Base-by-base conservation (phyloP, 2,329 filamentous ascomycete genomes). In the Exophiala lecanii-corni region DNA sequence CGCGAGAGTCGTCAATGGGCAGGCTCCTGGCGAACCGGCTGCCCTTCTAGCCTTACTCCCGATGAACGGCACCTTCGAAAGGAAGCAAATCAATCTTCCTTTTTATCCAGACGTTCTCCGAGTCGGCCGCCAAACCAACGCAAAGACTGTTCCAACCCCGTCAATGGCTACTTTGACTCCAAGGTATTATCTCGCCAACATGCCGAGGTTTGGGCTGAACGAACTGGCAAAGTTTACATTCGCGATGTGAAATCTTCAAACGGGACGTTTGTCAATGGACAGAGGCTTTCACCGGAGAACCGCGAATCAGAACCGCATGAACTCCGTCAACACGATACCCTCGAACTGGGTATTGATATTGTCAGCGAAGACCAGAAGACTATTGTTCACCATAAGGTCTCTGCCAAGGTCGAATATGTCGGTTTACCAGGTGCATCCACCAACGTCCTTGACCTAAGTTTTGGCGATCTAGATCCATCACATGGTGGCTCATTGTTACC, bases 351-450 rank as follows among this genome's bases (percentile, higher is more conserved):
- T 43, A 98, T 98, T 57, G 92, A 98, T 61, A 98, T 98, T 59
- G 91, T 98, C 39, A 95, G 88, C 65, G 92, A 98, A 64, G 92
- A 98, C 62, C 91, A 97, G 63, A 97, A 95, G 69, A 96, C 89
- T 0, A 89, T 98, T 19, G 89, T 98, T 10, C 92, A 98, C 61
- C 92, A 97, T 70, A 98, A 98, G 62, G 92, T 98, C 36, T 89
- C 91, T 15, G 89, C 92, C 43, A 94, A 94, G 62, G 89, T 98
- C 43, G 92, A 98, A 63, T 88, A 96, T 67, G 89, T 92, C 28
- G 92, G 92, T 5, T 84, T 91, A 52, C 78, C 89, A 51, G 82
- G 77, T 33, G 77, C 82, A 9, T 78, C 81, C 6, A 86, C 78
- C 56, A 94, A 86, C 59, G 78, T 89, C 35, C 67, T 94, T 55